Conservation (phyloP, 768 basidiomycete species). For the Leccinellum albellum region DNA sequence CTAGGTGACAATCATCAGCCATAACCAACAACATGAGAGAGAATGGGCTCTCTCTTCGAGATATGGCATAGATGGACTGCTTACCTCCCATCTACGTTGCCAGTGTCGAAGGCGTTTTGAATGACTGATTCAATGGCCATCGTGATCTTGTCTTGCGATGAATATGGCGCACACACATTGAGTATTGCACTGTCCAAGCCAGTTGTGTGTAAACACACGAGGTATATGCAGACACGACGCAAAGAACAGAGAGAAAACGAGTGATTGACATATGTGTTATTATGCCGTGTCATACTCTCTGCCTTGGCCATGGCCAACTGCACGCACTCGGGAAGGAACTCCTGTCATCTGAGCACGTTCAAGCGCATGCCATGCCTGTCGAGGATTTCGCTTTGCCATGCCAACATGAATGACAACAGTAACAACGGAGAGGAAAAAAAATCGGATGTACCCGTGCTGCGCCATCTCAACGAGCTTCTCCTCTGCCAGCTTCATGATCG, state of each 20-base stretch:
- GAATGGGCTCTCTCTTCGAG: no score
- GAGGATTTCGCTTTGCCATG: slow-evolving; percentile 64
- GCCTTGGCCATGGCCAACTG: slow-evolving; percentile 65
- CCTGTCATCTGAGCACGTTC: slow-evolving; percentile 71
- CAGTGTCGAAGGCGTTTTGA: slow-evolving; percentile 31
- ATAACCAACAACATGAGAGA: slow-evolving; percentile 4
- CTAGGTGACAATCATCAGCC: slow-evolving; percentile 27
- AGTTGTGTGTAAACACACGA: not conserved
- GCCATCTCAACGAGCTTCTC: slow-evolving; percentile 64
- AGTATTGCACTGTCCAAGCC: slow-evolving; percentile 69
- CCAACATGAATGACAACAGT: not conserved
- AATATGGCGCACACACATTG: slow-evolving; percentile 91
- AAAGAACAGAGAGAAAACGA: not conserved
- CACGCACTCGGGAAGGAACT: slow-evolving; percentile 77
- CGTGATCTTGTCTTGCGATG: slow-evolving; percentile 88
- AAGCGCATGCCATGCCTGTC: slow-evolving; percentile 81
- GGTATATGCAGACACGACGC: not conserved
- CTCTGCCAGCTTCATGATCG: slow-evolving; percentile 66
- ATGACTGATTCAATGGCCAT: slow-evolving; percentile 53
- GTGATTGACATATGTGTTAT: slow-evolving; percentile 53
- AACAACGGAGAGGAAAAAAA: not conserved
- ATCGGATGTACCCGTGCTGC: slow-evolving; percentile 63
- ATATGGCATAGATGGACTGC: not conserved
- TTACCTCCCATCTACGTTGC: slow-evolving; percentile 28
- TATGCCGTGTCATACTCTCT: slow-evolving; percentile 70